phyloP scores from a whole-genome alignment of 345 rosid species.

The Gossypium stocksii region DNA sequence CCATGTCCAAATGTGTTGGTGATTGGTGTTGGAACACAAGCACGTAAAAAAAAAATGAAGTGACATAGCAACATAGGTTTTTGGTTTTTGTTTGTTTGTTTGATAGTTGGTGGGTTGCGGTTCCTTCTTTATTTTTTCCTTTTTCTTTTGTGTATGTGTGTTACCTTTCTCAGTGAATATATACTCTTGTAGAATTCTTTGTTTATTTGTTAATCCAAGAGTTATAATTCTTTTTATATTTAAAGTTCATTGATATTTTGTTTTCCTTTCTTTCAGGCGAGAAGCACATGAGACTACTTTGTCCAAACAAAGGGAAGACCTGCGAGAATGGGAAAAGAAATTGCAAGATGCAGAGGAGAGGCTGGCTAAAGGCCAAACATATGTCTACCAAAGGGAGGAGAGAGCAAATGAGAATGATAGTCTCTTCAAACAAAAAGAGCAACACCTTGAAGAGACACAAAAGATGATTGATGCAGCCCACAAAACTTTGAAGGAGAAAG shows the following conservation, averaged over 20 bases:
- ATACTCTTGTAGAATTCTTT: background rate
- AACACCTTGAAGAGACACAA: conserved; percentile 72
- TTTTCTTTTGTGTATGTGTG: background rate
- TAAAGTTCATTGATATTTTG: background rate
- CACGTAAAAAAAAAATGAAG: background rate
- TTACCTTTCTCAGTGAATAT: background rate
- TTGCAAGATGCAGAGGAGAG: conserved; percentile 89
- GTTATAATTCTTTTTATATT: conserved; percentile 3
- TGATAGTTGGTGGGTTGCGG: no score
- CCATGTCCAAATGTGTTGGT: background rate
- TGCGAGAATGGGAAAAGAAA: conserved; percentile 88
- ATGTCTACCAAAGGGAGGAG: conserved; percentile 87
- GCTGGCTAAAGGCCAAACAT: conserved; percentile 45
- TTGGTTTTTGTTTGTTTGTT: background rate
- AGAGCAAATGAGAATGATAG: conserved; percentile 75
- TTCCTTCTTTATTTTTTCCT: background rate
- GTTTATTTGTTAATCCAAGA: background rate
- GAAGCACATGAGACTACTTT: conserved; percentile 60
- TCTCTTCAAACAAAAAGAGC: conserved; percentile 68
- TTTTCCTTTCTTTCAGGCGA: conserved; percentile 40
- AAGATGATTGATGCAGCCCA: conserved; percentile 67
- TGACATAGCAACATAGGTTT: background rate
- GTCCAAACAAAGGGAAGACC: conserved; percentile 87
- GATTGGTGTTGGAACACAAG: background rate
- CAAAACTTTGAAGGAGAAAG: conserved; percentile 49